Base-by-base conservation (phyloP, 306 rosid genomes). In the Abrus precatorius region DNA sequence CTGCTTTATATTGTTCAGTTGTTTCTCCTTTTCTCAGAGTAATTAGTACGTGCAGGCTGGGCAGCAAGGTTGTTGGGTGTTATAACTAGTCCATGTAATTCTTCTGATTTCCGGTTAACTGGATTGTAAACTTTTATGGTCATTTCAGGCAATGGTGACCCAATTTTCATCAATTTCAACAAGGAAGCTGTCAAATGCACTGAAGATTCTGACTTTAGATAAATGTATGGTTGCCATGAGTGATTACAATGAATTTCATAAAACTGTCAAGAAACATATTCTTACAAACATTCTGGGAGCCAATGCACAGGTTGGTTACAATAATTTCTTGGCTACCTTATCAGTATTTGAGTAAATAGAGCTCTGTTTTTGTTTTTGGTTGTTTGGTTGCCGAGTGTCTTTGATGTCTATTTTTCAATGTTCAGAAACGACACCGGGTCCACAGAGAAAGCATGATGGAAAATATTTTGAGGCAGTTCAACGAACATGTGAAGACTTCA, bases 161-260 rank as follows among this genome's bases (percentile, higher is more conserved):
- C 89, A 97, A 80, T 86, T 47, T 81, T 53, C 97, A 14, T 93
- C 98, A 6, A 92, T 95, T 72, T 93, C 99, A 41, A 80, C 91
- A 12, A 90, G 95, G 85, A 95, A 93, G 84, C 84, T 95, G 56
- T 77, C 97, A 3, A 91, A 60, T n/a, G 97, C 98, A 3, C 84
- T 95, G 0, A 85, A 20, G 36, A 77, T 85, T 75, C 91, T 95
- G 76, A 93, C 98, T 77, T 54, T 11, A 29, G 80, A 95, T 73
- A 95, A 93, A 79, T 87, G 97, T 53, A 88, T 95, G 97, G 99
- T 95, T 85, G 98, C 99, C n/a, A 85, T 20, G 11, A 93, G 98
- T 43, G 99, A 95, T 83, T 93, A 93, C 91, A 81, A 91, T 10
- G 92, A 92, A 1, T 95, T 95, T 85, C 99, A 95, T 86, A 95